phyloP scores from a whole-genome alignment of 768 basidiomycete genomes.

The Tricholoma matsutake region DNA sequence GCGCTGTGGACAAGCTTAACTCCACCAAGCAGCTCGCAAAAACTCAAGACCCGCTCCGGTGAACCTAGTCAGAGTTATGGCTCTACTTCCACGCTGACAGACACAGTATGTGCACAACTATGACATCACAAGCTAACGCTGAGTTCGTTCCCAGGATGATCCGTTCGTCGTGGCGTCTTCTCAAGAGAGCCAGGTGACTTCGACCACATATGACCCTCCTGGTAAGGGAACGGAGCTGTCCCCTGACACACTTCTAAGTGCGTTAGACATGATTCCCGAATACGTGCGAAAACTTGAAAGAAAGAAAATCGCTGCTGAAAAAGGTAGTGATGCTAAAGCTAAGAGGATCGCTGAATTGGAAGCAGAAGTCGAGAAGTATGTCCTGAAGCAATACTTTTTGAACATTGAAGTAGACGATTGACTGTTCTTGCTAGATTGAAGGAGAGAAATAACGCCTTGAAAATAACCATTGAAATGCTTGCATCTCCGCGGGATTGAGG shows the following conservation, averaged over 20 bases:
- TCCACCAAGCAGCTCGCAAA: constrained; percentile 3
- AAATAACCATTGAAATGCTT: background rate
- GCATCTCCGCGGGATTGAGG: background rate
- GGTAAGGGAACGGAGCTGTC: constrained; percentile 3
- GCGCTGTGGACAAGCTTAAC: constrained; percentile 8
- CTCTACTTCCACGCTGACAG: background rate
- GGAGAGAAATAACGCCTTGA: background rate
- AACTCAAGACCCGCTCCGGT: background rate
- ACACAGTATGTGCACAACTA: background rate
- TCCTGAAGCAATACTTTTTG: background rate
- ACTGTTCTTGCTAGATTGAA: background rate
- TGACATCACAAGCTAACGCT: background rate
- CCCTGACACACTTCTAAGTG: constrained; percentile 20
- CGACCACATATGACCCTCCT: background rate
- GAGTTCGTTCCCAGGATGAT: background rate
- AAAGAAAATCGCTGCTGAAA: constrained; percentile 32
- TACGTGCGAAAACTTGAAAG: constrained; percentile 39
- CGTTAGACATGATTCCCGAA: constrained; percentile 13
- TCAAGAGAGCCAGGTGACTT: background rate
- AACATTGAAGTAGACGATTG: background rate
- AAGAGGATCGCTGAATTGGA: constrained; percentile 28
- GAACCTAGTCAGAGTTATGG: background rate
- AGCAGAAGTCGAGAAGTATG: constrained; percentile 25
- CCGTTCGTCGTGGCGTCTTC: background rate
- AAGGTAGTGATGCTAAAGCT: constrained; percentile 32